Conservation (phyloP, 805 yeast genomes). For the Zygotorulaspora chibaensis region DNA sequence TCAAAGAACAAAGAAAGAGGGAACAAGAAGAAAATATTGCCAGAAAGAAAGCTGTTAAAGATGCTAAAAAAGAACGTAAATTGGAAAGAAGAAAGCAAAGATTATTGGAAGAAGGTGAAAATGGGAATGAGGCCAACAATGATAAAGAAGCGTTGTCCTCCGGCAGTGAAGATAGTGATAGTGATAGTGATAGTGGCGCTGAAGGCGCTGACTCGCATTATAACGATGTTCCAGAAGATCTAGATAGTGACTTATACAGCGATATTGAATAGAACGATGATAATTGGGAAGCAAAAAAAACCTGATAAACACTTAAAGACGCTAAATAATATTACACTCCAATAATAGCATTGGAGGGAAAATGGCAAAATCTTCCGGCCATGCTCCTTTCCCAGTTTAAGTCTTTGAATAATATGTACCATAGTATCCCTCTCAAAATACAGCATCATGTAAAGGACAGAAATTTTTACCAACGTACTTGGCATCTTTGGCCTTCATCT, state of each 20-base stretch:
- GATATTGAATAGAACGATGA: slow-evolving; percentile 35
- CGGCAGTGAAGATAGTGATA: slow-evolving; percentile 7
- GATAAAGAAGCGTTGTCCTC: slow-evolving; percentile 13
- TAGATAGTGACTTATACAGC: slow-evolving; percentile 45
- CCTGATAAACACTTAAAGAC: not conserved
- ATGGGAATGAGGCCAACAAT: slow-evolving; percentile 25
- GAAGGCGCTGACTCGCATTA: slow-evolving; percentile 37
- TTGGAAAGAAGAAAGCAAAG: slow-evolving; percentile 47
- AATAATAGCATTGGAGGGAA: not conserved
- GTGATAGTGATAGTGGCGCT: slow-evolving; percentile 29
- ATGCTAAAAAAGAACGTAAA: slow-evolving; percentile 67
- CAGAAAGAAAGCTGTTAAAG: slow-evolving; percentile 67
- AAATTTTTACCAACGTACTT: slow-evolving; percentile 37
- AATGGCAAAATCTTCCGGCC: not conserved
- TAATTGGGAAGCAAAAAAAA: not conserved
- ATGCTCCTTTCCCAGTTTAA: not conserved
- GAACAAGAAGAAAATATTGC: slow-evolving; percentile 76
- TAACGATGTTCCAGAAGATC: slow-evolving; percentile 42
- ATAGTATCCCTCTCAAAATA: slow-evolving; percentile 14
- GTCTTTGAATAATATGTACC: slow-evolving; percentile 1
- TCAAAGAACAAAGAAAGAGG: slow-evolving; percentile 68
- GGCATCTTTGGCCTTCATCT: slow-evolving; percentile 18
- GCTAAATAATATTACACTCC: not conserved
- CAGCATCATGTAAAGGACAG: slow-evolving; percentile 47
- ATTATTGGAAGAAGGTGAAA: slow-evolving; percentile 22